phyloP scores from a whole-genome alignment of 148 eudicot species.

The Fallopia convolvulus region DNA sequence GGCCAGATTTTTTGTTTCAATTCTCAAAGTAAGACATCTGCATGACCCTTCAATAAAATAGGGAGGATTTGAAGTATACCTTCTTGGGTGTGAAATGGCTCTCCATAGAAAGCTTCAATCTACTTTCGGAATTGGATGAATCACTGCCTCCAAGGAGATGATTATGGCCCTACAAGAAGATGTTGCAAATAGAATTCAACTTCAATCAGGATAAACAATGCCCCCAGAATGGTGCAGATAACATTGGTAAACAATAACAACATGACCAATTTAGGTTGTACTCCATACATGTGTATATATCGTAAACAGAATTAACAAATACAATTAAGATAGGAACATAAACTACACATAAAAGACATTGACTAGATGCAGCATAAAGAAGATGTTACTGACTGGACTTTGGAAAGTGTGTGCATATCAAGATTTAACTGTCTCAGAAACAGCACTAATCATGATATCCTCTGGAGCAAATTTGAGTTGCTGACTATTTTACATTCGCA shows the following conservation, averaged over 20 bases:
- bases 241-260: neutral
- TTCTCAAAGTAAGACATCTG: neutral
- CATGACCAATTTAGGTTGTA: neutral
- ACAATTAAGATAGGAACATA: neutral
- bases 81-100: neutral
- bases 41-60: neutral
- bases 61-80: neutral
- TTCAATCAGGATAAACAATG: neutral
- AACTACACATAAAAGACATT: neutral
- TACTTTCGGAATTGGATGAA: conserved; percentile 1
- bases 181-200: neutral
- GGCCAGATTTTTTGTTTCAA: neutral
- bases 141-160: conserved; percentile 2
- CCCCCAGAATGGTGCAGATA: neutral
- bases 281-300: too few relatives aligned
- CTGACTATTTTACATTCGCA: neutral
- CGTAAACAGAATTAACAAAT: too few relatives aligned
- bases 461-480: neutral
- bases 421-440: neutral
- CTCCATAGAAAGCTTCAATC: conserved; percentile 5
- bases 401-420: neutral
- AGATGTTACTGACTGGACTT: neutral
- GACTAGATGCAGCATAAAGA: neutral
- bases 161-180: neutral
- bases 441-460: neutral